Evolutionary conservation across 768 basidiomycete species (phyloP).

Genomic region (Galerina marginata): DNA sequence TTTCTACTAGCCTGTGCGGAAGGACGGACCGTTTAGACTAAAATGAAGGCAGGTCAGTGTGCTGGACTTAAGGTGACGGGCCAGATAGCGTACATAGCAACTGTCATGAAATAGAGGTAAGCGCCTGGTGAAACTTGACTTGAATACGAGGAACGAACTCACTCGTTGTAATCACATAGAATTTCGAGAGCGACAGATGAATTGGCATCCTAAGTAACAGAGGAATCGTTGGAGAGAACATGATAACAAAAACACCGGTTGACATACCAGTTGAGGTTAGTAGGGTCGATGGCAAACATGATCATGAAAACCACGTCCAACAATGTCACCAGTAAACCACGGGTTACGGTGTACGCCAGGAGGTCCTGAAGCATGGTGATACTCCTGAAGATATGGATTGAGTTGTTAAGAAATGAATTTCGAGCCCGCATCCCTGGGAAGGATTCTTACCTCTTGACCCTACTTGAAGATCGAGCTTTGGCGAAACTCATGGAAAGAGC

Average conservation of each 20-base stretch:
- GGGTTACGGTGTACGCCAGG: constrained; percentile 1
- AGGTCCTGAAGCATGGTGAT: neutral
- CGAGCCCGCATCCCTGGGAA: neutral
- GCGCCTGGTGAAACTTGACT: neutral
- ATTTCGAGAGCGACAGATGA: constrained; percentile 1
- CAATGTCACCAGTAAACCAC: neutral
- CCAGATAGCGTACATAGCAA: neutral
- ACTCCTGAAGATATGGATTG: neutral
- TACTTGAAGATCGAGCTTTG: neutral
- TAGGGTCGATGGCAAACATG: neutral
- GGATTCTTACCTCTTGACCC: neutral
- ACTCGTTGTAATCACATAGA: constrained; percentile 9
- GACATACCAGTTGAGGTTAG: constrained; percentile 1
- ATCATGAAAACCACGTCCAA: neutral
- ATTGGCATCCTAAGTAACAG: neutral
- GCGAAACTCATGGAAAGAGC: neutral
- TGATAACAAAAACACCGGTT: neutral
- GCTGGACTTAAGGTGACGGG: neutral
- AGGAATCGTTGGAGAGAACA: neutral
- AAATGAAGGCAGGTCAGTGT: no score
- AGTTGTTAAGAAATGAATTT: neutral
- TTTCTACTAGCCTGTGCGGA: neutral
- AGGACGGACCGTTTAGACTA: neutral
- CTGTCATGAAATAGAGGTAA: neutral
- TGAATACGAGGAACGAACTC: neutral